Evolutionary conservation across 169 alveolate genomes (phyloP).

Genomic region (Babesia gibsoni): DNA sequence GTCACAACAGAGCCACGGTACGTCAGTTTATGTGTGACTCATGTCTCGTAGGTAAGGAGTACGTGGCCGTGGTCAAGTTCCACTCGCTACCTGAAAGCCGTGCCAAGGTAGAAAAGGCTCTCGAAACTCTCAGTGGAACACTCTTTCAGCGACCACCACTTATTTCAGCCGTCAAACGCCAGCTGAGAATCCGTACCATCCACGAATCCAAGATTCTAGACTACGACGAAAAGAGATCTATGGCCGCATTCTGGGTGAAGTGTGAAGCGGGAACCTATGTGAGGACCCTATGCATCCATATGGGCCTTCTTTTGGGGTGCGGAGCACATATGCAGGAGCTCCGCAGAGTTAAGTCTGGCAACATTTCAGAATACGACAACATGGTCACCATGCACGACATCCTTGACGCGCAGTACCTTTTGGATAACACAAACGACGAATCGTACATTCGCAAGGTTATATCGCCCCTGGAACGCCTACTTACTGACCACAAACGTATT

Average conservation of each 20-base stretch:
- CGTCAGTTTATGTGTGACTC: not conserved
- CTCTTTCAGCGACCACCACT: conserved; percentile 99
- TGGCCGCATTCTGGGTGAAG: conserved; percentile 97
- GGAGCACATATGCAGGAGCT: conserved; percentile 99
- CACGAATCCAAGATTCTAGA: conserved; percentile 96
- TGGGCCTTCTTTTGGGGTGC: conserved; percentile 96
- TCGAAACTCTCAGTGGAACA: conserved; percentile 96
- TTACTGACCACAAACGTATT: conserved; percentile 93
- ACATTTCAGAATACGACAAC: conserved; percentile 93
- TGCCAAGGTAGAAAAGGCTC: conserved; percentile 66
- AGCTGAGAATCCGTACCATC: conserved; percentile 97
- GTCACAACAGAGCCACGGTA: conserved; percentile 98
- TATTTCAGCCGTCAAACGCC: conserved; percentile 98
- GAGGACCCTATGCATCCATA: conserved; percentile 98
- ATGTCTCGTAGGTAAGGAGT: conserved; percentile 87
- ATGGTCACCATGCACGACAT: conserved; percentile 99
- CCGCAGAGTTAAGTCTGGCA: conserved; percentile 97
- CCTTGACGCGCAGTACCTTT: conserved; percentile 94
- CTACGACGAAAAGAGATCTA: conserved; percentile 92
- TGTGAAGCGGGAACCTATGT: conserved; percentile 99
- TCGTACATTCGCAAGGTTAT: conserved; percentile 94
- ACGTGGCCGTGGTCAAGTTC: conserved; percentile 94
- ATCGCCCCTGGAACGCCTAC: conserved; percentile 95
- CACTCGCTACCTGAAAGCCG: conserved; percentile 88
- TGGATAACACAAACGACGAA: conserved; percentile 93